These are phyloP conservation scores for Diutina rugosa DNA, from an alignment of 1,139 yeast genomes.

Conservation along the genomic window DNA sequence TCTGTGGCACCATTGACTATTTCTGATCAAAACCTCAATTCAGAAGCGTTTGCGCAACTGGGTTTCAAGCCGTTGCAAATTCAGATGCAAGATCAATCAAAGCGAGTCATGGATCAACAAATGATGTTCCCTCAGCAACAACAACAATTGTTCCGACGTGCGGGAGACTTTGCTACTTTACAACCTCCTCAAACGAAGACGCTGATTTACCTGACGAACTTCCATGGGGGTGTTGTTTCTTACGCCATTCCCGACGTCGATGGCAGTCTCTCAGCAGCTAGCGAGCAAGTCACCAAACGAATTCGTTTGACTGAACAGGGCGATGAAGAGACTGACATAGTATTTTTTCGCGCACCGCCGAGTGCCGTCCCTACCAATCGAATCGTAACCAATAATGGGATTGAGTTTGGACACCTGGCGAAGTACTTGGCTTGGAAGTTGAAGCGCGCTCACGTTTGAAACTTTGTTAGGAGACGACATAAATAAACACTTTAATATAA, in stretches of 20 bases:
- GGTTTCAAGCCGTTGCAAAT: not conserved
- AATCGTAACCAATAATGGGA: slow-evolving; percentile 16
- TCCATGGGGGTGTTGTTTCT: slow-evolving; percentile 29
- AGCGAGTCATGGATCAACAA: not conserved
- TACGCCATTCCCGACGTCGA: slow-evolving; percentile 11
- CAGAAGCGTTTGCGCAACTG: not conserved
- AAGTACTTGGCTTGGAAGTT: slow-evolving; percentile 57
- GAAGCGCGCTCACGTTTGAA: not conserved
- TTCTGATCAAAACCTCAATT: not conserved
- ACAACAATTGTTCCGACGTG: slow-evolving; percentile 10
- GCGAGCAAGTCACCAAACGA: not conserved
- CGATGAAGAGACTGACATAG: slow-evolving; percentile 11
- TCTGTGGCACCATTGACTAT: not conserved
- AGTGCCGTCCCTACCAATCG: slow-evolving; percentile 37
- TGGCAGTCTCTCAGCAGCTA: not conserved
- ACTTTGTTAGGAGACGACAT: not conserved
- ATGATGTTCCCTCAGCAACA: slow-evolving; percentile 8
- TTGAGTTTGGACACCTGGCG: slow-evolving; percentile 50
- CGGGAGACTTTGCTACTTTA: slow-evolving; percentile 9
- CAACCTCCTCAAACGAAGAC: slow-evolving; percentile 15
- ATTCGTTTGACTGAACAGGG: not conserved
- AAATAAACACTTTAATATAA: not conserved
- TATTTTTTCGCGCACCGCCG: slow-evolving; percentile 83
- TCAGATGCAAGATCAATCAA: not conserved
- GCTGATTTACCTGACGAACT: slow-evolving; percentile 22